A percentile compares a stretch with the other conserved stretches of the same genome.
Evolutionary conservation across 2,329 filamentous ascomycete species (phyloP).

Genomic region (Seiridium cupressi): DNA sequence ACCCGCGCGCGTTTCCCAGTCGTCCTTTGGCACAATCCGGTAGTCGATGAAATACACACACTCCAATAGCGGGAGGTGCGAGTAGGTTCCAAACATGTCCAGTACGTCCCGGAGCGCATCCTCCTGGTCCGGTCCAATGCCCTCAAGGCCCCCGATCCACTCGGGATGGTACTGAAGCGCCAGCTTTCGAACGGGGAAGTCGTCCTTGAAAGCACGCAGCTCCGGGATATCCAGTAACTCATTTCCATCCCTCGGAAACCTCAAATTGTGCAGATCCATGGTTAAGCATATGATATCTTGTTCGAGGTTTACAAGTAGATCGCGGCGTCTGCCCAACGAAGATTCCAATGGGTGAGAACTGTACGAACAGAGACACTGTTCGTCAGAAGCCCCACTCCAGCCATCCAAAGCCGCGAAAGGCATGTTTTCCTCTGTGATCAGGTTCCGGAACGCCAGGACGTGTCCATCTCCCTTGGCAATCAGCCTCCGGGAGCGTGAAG

Average conservation of each 20-base stretch:
- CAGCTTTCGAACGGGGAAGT: not conserved
- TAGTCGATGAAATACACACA: conserved; percentile 6
- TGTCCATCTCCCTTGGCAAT: not conserved
- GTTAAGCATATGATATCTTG: conserved; percentile 4
- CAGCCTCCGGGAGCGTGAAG: not conserved
- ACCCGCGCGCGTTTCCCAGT: not conserved
- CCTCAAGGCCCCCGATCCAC: not conserved
- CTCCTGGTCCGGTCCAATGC: not conserved
- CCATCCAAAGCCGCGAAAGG: not conserved
- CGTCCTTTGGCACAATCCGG: not conserved
- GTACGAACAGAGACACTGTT: conserved; percentile 1
- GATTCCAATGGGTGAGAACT: not conserved
- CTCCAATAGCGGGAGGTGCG: not conserved
- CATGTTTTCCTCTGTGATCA: not conserved
- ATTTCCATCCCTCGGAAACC: not conserved
- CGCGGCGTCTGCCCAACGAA: not conserved
- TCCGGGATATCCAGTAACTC: conserved; percentile 5
- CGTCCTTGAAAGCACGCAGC: not conserved
- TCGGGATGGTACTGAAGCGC: not conserved
- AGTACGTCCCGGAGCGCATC: not conserved
- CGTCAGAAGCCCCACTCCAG: not conserved
- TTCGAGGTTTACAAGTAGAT: conserved; percentile 1
- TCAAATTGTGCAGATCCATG: not conserved
- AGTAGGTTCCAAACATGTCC: not conserved
- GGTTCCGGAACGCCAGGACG: not conserved